Conservation (phyloP, 805 yeast species). For the Nakazawaea pomicola region DNA sequence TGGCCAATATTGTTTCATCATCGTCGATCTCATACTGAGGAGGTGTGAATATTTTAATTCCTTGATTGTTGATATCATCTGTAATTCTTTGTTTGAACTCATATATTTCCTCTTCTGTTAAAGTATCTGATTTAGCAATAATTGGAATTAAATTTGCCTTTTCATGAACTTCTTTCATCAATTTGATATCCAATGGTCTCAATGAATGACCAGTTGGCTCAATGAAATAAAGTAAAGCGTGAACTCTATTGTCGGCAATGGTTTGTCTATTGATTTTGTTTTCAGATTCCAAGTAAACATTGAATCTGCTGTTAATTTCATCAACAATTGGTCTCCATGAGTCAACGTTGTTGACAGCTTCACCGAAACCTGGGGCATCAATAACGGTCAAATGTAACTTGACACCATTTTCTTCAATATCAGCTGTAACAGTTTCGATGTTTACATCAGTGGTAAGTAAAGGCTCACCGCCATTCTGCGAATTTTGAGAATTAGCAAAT, state of each 20-base stretch:
- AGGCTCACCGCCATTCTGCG: background rate
- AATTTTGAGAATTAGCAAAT: background rate
- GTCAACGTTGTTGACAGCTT: conserved; percentile 70
- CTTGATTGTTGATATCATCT: conserved; percentile 71
- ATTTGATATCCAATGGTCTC: conserved; percentile 81
- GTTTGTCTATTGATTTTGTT: conserved; percentile 71
- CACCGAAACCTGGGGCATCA: conserved; percentile 94
- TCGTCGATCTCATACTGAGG: conserved; percentile 70
- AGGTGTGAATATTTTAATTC: conserved; percentile 74
- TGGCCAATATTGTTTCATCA: conserved; percentile 68
- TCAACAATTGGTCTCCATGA: conserved; percentile 90
- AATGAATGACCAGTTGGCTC: conserved; percentile 97
- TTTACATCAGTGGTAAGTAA: conserved; percentile 34
- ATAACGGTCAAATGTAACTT: conserved; percentile 77
- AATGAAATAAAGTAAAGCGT: conserved; percentile 88
- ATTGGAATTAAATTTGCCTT: conserved; percentile 93
- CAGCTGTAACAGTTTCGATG: conserved; percentile 57
- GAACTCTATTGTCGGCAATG: conserved; percentile 78
- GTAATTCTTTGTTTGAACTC: conserved; percentile 73
- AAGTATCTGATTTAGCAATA: conserved; percentile 90
- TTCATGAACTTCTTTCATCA: conserved; percentile 82
- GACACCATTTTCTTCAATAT: conserved; percentile 92
- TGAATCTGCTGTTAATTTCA: conserved; percentile 82
- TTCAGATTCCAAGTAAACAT: conserved; percentile 84
- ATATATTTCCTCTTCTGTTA: conserved; percentile 79